Percentiles rank a stretch among this genome's conserved stretches.
These are phyloP conservation scores for Xylaria intraflava DNA, from an alignment of 495 filamentous ascomycete genomes.

Conservation along the genomic window DNA sequence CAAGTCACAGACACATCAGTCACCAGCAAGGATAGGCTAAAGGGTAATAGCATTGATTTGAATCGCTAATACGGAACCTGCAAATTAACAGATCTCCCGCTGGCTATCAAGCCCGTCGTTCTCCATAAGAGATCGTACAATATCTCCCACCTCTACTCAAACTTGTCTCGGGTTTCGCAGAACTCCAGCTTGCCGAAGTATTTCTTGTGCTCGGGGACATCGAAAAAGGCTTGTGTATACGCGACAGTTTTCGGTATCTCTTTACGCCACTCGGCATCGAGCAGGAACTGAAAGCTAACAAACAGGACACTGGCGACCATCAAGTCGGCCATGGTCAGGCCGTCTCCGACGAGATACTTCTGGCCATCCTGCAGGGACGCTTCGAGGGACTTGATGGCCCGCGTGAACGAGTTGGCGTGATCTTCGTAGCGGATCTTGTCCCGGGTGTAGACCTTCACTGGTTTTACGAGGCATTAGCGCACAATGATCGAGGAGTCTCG, in stretches of 20 bases:
- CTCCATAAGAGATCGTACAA: background rate
- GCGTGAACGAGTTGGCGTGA: slow-evolving; percentile 22
- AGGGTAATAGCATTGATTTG: no score
- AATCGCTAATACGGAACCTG: no score
- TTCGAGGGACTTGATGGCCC: slow-evolving; percentile 40
- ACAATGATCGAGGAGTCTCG: background rate
- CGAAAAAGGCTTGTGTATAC: slow-evolving; percentile 39
- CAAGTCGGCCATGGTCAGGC: slow-evolving; percentile 50
- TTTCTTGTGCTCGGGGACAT: slow-evolving; percentile 44
- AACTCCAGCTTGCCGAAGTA: slow-evolving; percentile 40
- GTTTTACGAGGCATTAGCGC: slow-evolving; percentile 18
- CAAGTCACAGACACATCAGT: no score
- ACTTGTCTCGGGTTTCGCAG: slow-evolving; percentile 31
- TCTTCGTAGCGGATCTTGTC: slow-evolving; percentile 31
- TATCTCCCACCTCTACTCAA: background rate
- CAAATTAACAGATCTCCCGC: no score
- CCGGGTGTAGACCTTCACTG: slow-evolving; percentile 27
- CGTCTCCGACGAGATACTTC: slow-evolving; percentile 44
- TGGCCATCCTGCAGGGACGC: slow-evolving; percentile 30
- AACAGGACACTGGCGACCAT: slow-evolving; percentile 36
- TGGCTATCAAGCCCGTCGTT: no score
- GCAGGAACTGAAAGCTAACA: slow-evolving; percentile 34
- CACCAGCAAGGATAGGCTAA: no score
- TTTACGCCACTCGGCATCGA: slow-evolving; percentile 47
- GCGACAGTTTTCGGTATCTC: slow-evolving; percentile 37